These are phyloP conservation scores for Phytopythium ostracodes DNA, from an alignment of 352 stramenopile species.

Conservation along the genomic window DNA sequence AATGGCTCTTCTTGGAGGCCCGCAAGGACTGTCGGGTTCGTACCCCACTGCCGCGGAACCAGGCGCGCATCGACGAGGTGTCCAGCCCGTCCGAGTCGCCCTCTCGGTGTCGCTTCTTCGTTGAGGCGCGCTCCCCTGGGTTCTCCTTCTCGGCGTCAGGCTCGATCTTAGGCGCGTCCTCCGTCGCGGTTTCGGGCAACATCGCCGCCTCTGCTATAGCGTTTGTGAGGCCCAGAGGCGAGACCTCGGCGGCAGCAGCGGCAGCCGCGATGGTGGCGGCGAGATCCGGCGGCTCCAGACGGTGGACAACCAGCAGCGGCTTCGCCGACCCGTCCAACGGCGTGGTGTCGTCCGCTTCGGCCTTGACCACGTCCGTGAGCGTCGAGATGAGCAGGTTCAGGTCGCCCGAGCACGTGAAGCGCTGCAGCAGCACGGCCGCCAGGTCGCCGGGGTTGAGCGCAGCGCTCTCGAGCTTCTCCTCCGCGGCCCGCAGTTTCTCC, in stretches of 20 bases:
- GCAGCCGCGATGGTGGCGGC: background rate
- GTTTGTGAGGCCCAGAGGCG: no score
- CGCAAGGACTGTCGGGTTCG: background rate
- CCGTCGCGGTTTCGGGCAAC: background rate
- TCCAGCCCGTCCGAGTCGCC: background rate
- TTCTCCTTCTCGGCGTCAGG: background rate
- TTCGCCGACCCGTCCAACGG: background rate
- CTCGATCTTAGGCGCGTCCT: background rate
- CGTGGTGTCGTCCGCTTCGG: background rate
- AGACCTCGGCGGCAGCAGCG: background rate
- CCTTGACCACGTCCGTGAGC: background rate
- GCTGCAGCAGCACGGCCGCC: background rate
- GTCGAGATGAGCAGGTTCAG: background rate
- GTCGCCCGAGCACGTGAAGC: constrained; percentile 6
- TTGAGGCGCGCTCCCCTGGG: background rate
- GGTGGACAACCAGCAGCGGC: background rate
- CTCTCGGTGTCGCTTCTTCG: background rate
- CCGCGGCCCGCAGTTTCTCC: background rate
- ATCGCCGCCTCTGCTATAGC: background rate
- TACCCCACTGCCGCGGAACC: background rate
- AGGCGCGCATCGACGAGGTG: background rate
- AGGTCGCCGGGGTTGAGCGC: background rate
- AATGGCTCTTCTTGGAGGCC: background rate
- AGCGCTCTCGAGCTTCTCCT: background rate
- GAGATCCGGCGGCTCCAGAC: background rate